Evolutionary conservation across 345 rosid genomes (phyloP).

Genomic region (Gossypium arboreum): DNA sequence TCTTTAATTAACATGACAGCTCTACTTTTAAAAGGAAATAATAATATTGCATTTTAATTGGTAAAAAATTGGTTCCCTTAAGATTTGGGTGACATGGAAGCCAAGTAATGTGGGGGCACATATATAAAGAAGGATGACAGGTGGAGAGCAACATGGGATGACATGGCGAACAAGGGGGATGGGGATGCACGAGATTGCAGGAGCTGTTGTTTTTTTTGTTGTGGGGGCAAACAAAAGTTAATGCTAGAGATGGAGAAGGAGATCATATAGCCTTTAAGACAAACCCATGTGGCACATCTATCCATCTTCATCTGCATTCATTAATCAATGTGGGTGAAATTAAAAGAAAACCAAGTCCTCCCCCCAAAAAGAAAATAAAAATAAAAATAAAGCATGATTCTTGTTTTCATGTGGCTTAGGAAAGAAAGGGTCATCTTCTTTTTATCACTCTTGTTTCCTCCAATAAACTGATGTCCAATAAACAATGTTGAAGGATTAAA

Average conservation of each 20-base stretch:
- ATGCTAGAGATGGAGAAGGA: not conserved
- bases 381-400: constrained; percentile 40
- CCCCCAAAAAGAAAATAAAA: not conserved
- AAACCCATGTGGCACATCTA: constrained; percentile 36
- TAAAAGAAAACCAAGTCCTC: constrained; percentile 30
- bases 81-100: constrained; percentile 16
- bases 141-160: constrained; percentile 12
- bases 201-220: not conserved
- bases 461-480: no score
- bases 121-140: constrained; percentile 13
- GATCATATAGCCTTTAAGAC: constrained; percentile 27
- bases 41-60: no score
- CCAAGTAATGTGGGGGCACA: constrained; percentile 11
- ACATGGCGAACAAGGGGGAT: constrained; percentile 8
- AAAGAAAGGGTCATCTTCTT: constrained; percentile 29
- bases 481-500: no score
- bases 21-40: no score
- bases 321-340: constrained; percentile 36
- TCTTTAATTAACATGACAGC: no score
- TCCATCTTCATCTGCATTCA: constrained; percentile 54
- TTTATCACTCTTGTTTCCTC: not conserved
- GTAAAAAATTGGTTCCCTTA: not conserved
- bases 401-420: constrained; percentile 50
- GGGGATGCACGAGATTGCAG: constrained; percentile 1
- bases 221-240: constrained; percentile 10